phyloP scores from a whole-genome alignment of 2,329 filamentous ascomycete genomes.

The Sclerotinia subarctica region DNA sequence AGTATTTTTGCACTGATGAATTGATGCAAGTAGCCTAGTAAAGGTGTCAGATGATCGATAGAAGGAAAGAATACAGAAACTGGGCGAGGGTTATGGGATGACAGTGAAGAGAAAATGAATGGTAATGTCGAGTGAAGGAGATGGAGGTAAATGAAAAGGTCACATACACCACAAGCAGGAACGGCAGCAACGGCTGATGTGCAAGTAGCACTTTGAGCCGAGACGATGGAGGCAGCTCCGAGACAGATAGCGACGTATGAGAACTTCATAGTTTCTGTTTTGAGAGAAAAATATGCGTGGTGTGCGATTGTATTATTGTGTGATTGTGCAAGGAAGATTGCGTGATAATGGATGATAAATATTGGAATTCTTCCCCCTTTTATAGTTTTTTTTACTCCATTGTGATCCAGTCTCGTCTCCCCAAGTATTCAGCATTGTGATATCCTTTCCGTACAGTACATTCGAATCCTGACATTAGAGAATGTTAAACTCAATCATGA shows the following conservation, averaged over 20 bases:
- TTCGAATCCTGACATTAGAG: background rate
- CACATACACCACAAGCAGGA: slow-evolving; percentile 14
- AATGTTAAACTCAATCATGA: background rate
- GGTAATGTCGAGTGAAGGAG: background rate
- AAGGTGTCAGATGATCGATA: background rate
- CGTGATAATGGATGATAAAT: background rate
- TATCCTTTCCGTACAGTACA: background rate
- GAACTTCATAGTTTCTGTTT: slow-evolving; percentile 12
- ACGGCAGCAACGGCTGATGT: slow-evolving; percentile 1
- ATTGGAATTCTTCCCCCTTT: background rate
- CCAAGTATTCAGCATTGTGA: background rate
- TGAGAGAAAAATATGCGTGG: background rate
- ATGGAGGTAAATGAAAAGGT: background rate
- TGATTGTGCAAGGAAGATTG: background rate
- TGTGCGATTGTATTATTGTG: background rate
- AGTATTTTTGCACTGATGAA: background rate
- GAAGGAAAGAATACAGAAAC: background rate
- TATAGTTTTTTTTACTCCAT: background rate
- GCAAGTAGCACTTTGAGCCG: slow-evolving; percentile 15
- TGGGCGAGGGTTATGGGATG: background rate
- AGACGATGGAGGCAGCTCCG: slow-evolving; percentile 3
- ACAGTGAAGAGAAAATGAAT: too few species aligned
- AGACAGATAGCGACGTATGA: slow-evolving; percentile 6
- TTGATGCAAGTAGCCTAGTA: slow-evolving; percentile 10
- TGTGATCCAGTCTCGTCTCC: background rate